Conservation (phyloP, 1,139 yeast genomes). For the Meyerozyma guilliermondii region DNA sequence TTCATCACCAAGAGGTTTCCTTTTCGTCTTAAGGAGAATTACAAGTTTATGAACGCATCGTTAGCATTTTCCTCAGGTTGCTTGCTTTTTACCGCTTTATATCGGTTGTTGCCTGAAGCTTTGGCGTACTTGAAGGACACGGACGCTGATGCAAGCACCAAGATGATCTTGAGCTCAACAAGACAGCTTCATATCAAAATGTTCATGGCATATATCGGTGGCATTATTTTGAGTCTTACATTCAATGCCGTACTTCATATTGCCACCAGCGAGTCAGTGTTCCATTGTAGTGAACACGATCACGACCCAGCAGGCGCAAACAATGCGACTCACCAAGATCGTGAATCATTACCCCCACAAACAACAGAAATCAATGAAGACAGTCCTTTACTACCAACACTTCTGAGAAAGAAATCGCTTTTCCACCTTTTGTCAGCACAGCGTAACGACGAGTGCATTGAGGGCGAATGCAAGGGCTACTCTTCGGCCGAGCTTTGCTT, state of each 20-base stretch:
- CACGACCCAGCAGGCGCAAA: slow-evolving; percentile 13
- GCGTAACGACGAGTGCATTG: slow-evolving; percentile 14
- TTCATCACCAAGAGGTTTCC: slow-evolving; percentile 36
- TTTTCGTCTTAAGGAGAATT: slow-evolving; percentile 56
- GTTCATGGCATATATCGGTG: slow-evolving; percentile 49
- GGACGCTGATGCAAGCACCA: slow-evolving; percentile 14
- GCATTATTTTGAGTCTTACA: slow-evolving; percentile 53
- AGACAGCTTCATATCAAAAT: slow-evolving; percentile 28
- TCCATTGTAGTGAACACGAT: slow-evolving; percentile 72
- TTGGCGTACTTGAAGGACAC: slow-evolving; percentile 28
- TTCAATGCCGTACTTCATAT: slow-evolving; percentile 66
- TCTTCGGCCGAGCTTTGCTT: slow-evolving; percentile 39
- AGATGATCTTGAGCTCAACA: slow-evolving; percentile 6
- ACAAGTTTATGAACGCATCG: slow-evolving; percentile 57
- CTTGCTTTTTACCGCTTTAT: slow-evolving; percentile 68
- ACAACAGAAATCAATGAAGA: slow-evolving; percentile 3
- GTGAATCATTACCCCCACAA: slow-evolving; percentile 4
- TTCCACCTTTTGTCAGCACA: slow-evolving; percentile 14
- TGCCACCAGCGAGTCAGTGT: slow-evolving; percentile 74
- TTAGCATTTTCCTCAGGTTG: slow-evolving; percentile 76
- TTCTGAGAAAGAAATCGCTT: slow-evolving; percentile 19
- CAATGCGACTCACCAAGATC: slow-evolving; percentile 3
- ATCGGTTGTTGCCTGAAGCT: slow-evolving; percentile 68
- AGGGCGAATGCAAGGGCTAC: slow-evolving; percentile 53
- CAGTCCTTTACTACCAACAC: not conserved